Evolutionary conservation across 495 filamentous ascomycete genomes (phyloP), one percentile per base, ranked within the genome.

Genomic region (Aspergillus diversus): DNA sequence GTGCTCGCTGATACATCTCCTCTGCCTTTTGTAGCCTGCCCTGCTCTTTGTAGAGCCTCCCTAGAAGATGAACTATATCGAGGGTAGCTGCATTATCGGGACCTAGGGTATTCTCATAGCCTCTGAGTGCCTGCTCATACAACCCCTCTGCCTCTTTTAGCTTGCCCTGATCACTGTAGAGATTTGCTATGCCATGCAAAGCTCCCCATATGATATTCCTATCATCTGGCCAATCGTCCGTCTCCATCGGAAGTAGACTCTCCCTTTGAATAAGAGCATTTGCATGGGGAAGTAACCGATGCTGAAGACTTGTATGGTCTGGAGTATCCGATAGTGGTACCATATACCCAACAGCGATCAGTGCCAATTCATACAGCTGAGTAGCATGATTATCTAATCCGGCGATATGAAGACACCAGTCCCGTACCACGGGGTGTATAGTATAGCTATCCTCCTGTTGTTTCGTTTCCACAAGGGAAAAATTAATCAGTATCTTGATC

Each of bases 241-340:
- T n/a, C 21, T 27, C 21, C 1, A 27, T 27, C 21, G 1, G 21
- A 27, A 27, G n/a, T n/a, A 27, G 21, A 27, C 15, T 34, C 42
- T 52, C 57, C 39, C 62, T 63, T 52, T 50, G 37, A 60, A 47
- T 33, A 17, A 72, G 46, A 59, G 59, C 47, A 60, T 69, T 66
- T 63, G 74, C 74, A 67, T 80, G 77, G 63, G 70, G 70, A 59
- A 79, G 64, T 63, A 77, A 72, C 54, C 77, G 72, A 60, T 61
- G 74, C 63, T 78, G 67, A 33, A 71, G 53, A 21, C 66, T 46
- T 59, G 71, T 71, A 65, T 69, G 74, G 47, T 70, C 59, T 56
- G 48, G 43, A 37, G 52, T 56, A 59, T 68, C 58, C n/a, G 39
- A 39, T 57, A n/a, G n/a, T 34, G 71, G 71, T 8, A 70, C 68